Evolutionary conservation across 2,329 filamentous ascomycete genomes (phyloP).

Genomic region (Xenoacremonium recifei): DNA sequence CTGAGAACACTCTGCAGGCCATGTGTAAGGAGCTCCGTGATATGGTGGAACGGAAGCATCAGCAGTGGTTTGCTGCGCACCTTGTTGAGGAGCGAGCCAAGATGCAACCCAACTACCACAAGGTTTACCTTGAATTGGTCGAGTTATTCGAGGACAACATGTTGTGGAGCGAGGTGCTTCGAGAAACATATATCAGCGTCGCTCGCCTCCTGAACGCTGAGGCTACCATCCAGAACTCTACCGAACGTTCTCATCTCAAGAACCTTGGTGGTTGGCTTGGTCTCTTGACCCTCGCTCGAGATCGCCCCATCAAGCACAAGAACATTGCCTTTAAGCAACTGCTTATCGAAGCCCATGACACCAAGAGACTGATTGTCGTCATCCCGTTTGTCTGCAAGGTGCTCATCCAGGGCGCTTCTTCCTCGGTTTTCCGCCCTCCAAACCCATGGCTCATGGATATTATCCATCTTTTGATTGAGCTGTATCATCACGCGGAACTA

Average conservation of each 20-base stretch:
- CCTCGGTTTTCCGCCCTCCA: constrained; percentile 86
- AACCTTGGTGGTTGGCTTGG: constrained; percentile 94
- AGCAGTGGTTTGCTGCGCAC: constrained; percentile 96
- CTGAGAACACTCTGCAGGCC: constrained; percentile 78
- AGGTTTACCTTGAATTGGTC: constrained; percentile 87
- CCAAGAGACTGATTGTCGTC: constrained; percentile 84
- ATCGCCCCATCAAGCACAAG: constrained; percentile 93
- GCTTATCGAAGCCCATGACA: constrained; percentile 89
- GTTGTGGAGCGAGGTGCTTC: constrained; percentile 84
- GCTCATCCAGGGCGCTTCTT: constrained; percentile 77
- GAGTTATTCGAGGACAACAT: constrained; percentile 75
- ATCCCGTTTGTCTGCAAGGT: constrained; percentile 99
- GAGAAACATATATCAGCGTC: constrained; percentile 88
- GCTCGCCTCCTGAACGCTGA: constrained; percentile 89
- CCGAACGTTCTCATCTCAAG: constrained; percentile 85
- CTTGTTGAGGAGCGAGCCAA: constrained; percentile 95
- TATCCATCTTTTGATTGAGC: constrained; percentile 82
- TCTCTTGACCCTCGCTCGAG: constrained; percentile 84
- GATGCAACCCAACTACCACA: constrained; percentile 94
- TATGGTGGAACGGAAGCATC: constrained; percentile 74
- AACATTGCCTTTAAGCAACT: constrained; percentile 98
- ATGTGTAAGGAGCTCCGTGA: constrained; percentile 82
- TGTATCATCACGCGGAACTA: constrained; percentile 89
- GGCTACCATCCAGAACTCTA: constrained; percentile 76
- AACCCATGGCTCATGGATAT: constrained; percentile 99